Evolutionary conservation across 305 asterid genomes (phyloP).

Genomic region (Plantago coronopus): DNA sequence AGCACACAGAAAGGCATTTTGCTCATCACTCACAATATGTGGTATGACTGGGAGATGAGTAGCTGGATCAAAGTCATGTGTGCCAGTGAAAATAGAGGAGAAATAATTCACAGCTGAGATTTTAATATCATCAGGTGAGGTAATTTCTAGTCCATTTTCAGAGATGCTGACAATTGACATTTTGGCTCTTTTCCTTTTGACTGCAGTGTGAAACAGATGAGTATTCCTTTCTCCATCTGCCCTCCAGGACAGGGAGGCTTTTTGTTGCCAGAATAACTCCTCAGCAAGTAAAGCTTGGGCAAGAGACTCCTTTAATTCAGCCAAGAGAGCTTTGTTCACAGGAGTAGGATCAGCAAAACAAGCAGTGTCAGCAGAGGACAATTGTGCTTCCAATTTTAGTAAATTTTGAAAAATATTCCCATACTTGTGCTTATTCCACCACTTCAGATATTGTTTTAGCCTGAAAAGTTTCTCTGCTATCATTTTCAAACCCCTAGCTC

Average conservation of each 20-base stretch:
- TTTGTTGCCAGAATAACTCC: neutral
- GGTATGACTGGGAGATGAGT: neutral
- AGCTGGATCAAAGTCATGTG: no score
- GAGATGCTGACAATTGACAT: neutral
- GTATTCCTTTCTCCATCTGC: neutral
- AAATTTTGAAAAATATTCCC: neutral
- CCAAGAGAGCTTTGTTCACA: neutral
- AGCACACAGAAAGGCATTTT: neutral
- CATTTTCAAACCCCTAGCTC: neutral
- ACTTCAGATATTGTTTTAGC: neutral
- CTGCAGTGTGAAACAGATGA: neutral
- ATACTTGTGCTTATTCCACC: neutral
- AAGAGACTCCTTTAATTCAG: neutral
- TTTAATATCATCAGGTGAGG: neutral
- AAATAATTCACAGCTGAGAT: neutral
- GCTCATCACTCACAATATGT: neutral
- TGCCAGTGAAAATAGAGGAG: no score
- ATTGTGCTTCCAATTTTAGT: neutral
- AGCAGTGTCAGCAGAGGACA: neutral
- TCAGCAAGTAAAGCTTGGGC: neutral
- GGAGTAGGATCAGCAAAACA: neutral
- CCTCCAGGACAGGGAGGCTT: neutral
- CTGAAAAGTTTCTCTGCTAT: neutral
- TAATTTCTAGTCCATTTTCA: neutral
- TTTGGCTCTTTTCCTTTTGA: neutral